Base-by-base conservation (phyloP, 1,284 basidiomycete species). In the Cerrena zonata region DNA sequence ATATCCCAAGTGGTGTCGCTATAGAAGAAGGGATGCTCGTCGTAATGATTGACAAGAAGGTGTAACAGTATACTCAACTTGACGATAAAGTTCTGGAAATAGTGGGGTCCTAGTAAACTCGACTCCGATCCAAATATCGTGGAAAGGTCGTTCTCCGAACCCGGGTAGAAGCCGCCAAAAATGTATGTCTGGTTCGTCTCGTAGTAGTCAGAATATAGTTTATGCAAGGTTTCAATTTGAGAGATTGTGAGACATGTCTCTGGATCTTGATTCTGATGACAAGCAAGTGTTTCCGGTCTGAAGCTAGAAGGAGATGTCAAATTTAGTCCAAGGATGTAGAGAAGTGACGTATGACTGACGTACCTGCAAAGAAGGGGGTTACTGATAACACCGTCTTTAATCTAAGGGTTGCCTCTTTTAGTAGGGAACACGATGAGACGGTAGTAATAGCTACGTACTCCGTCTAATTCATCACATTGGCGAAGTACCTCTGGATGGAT, bases 321-420 rank as follows among this genome's bases (percentile, higher is more conserved):
- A 11, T 7, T n/a, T 18, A 13, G n/a, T n/a, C n/a, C n/a, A 10
- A 11, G 19, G 4, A 19, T 22, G 3, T 3, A 18, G 21, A 45
- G 15, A 2, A 2, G n/a, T 18, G n/a, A n/a, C n/a, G n/a, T n/a
- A n/a, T 3, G n/a, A 2, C 10, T n/a, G 5, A 34, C 58, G 22
- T 26, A 61, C 54, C 59, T 54, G 62, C 69, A 71, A 11, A 53
- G 53, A 37, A 60, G 60, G 1, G 69, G 68, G 38, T 68, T 63
- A 43, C 60, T 65, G 48, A 69, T 65, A 52, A 69, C 63, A 2
- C 65, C 65, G 49, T 70, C 68, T 2, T 45, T 46, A 12, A 64
- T 43, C 61, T 64, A 42, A 21, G 44, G 25, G 40, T 10, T 10
- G n/a, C n/a, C 21, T 39, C 15, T 23, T 44, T 45, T 25, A 39